phyloP scores from a whole-genome alignment of 2,329 filamentous ascomycete species.

The Gaeumannomyces tritici region DNA sequence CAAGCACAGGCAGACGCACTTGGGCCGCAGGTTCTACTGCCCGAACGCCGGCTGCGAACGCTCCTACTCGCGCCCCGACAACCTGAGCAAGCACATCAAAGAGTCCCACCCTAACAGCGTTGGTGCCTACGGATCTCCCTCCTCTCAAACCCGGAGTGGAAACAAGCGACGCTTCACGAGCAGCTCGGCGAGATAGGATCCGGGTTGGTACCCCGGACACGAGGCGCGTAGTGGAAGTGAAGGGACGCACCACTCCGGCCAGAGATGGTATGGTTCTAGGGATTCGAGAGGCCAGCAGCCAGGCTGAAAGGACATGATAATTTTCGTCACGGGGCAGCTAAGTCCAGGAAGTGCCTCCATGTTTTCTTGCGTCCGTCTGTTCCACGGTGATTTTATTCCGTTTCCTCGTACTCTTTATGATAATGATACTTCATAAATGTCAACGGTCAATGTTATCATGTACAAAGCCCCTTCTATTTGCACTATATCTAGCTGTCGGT shows the following conservation, averaged over 20 bases:
- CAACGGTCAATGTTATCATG: no score
- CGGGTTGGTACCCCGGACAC: no score
- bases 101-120: conserved; percentile 6
- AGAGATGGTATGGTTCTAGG: neutral
- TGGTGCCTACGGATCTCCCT: neutral
- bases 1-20: conserved; percentile 22
- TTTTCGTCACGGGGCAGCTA: no score
- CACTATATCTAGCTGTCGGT: no score
- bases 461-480: no score
- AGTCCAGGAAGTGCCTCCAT: no score
- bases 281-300: neutral
- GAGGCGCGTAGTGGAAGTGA: no score
- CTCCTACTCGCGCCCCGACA: conserved; percentile 19
- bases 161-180: neutral
- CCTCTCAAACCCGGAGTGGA: neutral
- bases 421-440: no score
- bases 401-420: no score
- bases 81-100: conserved; percentile 19
- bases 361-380: no score
- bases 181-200: neutral
- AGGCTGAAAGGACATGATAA: neutral
- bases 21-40: conserved; percentile 15
- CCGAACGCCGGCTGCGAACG: conserved; percentile 16
- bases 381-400: no score
- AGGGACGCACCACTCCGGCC: no score